Conservation (phyloP, 2,329 filamentous ascomycete genomes). For the Thermothelomyces thermophilus region DNA sequence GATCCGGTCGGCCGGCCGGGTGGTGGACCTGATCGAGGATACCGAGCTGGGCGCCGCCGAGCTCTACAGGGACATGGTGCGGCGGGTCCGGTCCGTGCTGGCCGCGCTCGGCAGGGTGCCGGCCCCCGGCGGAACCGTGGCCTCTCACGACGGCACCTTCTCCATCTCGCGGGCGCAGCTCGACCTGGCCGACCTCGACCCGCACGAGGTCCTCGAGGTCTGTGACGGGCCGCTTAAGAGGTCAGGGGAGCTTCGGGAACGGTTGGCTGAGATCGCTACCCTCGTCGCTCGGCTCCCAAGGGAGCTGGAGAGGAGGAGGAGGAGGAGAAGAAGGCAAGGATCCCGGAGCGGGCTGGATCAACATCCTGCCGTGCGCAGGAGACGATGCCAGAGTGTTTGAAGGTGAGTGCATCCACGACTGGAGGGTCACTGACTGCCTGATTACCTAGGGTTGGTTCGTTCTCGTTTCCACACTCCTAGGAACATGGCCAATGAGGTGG, state of each 20-base stretch:
- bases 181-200: neutral
- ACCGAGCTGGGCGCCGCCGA: neutral
- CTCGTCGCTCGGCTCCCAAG: neutral
- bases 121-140: neutral
- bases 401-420: no score
- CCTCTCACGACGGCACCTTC: neutral
- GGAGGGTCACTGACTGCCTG: no score
- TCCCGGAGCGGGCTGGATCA: no score
- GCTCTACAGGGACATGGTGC: neutral
- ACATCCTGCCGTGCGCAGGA: no score
- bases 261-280: neutral
- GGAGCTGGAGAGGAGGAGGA: no score
- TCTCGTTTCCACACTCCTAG: no score
- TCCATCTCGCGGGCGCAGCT: neutral
- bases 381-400: no score
- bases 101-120: neutral
- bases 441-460: no score
- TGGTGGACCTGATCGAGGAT: neutral
- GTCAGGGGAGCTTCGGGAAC: neutral
- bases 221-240: conserved; percentile 7
- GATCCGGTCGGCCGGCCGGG: neutral
- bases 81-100: neutral
- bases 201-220: neutral
- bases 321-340: no score
- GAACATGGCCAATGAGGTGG: no score